A percentile compares a stretch with the other conserved stretches of the same genome.
Conservation (phyloP, 2,329 filamentous ascomycete species). For the Calonectria ilicicola region DNA sequence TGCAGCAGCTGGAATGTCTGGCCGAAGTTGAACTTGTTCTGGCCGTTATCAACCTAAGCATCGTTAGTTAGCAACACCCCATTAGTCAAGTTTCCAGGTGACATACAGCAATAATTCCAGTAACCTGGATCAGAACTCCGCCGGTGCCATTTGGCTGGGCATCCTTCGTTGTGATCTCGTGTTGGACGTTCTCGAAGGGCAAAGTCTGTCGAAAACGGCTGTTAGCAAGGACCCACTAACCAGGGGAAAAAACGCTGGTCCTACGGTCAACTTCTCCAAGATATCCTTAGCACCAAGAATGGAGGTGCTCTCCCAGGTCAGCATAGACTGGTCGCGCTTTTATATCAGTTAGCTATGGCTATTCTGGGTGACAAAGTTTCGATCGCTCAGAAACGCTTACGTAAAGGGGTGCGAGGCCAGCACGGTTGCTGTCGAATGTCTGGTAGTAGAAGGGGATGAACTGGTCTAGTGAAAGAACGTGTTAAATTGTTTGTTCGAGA, state of each 20-base stretch:
- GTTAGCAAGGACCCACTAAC: conserved; percentile 18
- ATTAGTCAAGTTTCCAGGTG: background rate
- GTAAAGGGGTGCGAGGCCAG: conserved; percentile 78
- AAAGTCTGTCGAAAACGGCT: conserved; percentile 65
- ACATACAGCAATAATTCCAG: conserved; percentile 84
- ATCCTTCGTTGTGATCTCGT: conserved; percentile 82
- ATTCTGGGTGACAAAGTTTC: too few relatives aligned
- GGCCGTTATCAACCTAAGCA: conserved; percentile 83
- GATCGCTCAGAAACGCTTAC: conserved; percentile 63
- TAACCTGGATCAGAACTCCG: conserved; percentile 88
- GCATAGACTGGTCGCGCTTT: conserved; percentile 86
- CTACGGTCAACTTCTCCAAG: conserved; percentile 83
- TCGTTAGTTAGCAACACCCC: conserved; percentile 6
- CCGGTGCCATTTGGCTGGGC: conserved; percentile 77
- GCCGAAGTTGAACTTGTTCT: conserved; percentile 89
- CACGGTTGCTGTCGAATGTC: conserved; percentile 82
- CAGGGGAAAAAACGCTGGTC: conserved; percentile 42
- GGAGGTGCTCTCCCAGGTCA: conserved; percentile 87
- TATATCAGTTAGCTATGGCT: conserved; percentile 15
- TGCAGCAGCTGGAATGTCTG: conserved; percentile 89
- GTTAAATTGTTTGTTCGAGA: background rate
- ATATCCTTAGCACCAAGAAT: conserved; percentile 75
- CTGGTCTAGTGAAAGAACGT: conserved; percentile 69
- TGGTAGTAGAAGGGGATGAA: conserved; percentile 94
- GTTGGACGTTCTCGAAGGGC: conserved; percentile 84